Evolutionary conservation across 495 filamentous ascomycete genomes (phyloP).

Genomic region (Aspergillus baeticus): DNA sequence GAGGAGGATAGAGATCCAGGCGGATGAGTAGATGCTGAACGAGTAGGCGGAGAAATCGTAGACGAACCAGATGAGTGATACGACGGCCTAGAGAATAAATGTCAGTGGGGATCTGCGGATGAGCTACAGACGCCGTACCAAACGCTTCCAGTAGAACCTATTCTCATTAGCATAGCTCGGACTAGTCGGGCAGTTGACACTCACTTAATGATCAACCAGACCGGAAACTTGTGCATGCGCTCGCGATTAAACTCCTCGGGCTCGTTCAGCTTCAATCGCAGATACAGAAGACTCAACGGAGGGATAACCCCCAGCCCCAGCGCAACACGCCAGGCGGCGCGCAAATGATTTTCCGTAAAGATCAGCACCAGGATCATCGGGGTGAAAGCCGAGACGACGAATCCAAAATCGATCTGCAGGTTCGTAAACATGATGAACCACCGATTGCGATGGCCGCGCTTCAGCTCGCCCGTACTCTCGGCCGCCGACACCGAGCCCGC

Average conservation of each 20-base stretch:
- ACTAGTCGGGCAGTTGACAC: not conserved
- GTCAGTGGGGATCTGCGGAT: slow-evolving; percentile 52
- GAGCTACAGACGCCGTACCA: slow-evolving; percentile 24
- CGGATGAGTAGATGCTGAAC: slow-evolving; percentile 74
- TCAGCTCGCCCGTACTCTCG: slow-evolving; percentile 80
- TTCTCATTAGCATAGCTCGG: not conserved
- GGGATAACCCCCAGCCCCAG: slow-evolving; percentile 80
- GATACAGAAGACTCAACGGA: slow-evolving; percentile 68
- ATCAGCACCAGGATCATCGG: slow-evolving; percentile 71
- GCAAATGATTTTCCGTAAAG: slow-evolving; percentile 64
- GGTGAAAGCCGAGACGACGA: slow-evolving; percentile 72
- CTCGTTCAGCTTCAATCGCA: slow-evolving; percentile 76
- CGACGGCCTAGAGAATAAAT: slow-evolving; percentile 62
- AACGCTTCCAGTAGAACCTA: slow-evolving; percentile 52
- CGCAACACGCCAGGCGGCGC: slow-evolving; percentile 72
- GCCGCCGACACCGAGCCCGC: slow-evolving; percentile 82
- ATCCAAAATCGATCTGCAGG: slow-evolving; percentile 79
- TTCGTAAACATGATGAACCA: slow-evolving; percentile 97
- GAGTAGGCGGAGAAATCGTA: slow-evolving; percentile 85
- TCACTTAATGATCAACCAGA: slow-evolving; percentile 51
- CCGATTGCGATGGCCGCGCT: slow-evolving; percentile 73
- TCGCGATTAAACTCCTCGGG: slow-evolving; percentile 75
- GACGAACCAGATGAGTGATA: slow-evolving; percentile 87
- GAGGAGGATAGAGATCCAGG: slow-evolving; percentile 67
- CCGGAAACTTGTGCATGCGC: slow-evolving; percentile 52